Conservation (phyloP, 495 filamentous ascomycete species). For the Penicillium coffeae region DNA sequence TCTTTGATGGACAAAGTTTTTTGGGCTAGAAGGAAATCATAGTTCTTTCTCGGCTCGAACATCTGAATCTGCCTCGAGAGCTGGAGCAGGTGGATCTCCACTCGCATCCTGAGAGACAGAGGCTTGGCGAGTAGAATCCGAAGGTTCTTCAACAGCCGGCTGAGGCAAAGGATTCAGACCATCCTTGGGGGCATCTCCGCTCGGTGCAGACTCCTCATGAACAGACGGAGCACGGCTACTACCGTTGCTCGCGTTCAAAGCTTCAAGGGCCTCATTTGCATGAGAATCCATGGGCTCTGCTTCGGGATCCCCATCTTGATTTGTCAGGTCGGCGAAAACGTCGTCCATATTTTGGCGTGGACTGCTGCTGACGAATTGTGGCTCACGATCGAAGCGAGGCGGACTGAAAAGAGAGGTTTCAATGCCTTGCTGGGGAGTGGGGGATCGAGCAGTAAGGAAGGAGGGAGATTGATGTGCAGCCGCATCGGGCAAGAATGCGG, state of each 20-base stretch:
- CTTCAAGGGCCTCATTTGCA: conserved; percentile 44
- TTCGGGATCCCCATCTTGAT: conserved; percentile 40
- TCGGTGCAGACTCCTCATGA: conserved; percentile 10
- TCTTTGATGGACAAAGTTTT: no score
- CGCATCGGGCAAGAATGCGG: conserved; percentile 41
- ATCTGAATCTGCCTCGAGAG: neutral
- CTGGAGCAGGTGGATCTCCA: neutral
- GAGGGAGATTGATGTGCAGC: conserved; percentile 33
- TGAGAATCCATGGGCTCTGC: conserved; percentile 41
- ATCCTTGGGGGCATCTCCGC: conserved; percentile 4
- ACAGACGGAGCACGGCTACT: conserved; percentile 25
- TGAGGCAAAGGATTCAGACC: no score
- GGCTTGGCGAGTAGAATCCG: no score
- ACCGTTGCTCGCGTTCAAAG: conserved; percentile 39
- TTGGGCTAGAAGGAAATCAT: conserved; percentile 8
- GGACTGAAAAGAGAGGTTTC: conserved; percentile 42
- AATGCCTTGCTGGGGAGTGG: conserved; percentile 33
- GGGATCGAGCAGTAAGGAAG: conserved; percentile 40
- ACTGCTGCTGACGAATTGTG: conserved; percentile 34
- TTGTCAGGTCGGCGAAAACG: conserved; percentile 47
- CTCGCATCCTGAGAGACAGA: neutral
- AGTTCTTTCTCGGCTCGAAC: conserved; percentile 11
- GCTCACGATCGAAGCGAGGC: conserved; percentile 33
- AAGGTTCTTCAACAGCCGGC: no score
- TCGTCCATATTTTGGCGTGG: conserved; percentile 44